Conservation (phyloP, 140 eudicot species). For the Bidens hawaiensis region DNA sequence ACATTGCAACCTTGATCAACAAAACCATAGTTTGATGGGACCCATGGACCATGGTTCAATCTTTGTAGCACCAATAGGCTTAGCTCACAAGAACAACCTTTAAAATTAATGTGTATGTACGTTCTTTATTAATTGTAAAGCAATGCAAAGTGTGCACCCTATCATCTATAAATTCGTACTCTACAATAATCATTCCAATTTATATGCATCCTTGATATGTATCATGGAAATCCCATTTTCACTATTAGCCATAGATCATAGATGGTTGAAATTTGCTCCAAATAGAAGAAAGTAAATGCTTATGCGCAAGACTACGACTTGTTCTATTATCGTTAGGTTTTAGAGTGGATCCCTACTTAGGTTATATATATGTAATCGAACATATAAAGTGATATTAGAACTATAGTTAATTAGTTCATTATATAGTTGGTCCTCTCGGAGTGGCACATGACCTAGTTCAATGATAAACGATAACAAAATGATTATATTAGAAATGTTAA, state of each 20-base stretch:
- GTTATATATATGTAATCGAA: background rate
- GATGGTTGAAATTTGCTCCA: background rate
- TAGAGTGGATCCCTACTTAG: background rate
- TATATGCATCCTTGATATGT: slow-evolving; percentile 9
- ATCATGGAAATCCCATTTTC: slow-evolving; percentile 18
- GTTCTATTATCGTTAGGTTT: background rate
- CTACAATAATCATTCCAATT: slow-evolving; percentile 8
- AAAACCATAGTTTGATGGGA: slow-evolving; percentile 22
- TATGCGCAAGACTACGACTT: background rate
- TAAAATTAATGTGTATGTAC: slow-evolving; percentile 16
- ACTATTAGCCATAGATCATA: background rate
- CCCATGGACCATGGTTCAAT: slow-evolving; percentile 11
- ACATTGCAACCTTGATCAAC: slow-evolving; percentile 61
- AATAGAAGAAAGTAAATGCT: background rate
- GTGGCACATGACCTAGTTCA: background rate
- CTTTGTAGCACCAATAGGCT: slow-evolving; percentile 26
- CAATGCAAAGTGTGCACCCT: slow-evolving; percentile 25
- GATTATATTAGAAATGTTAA: too few species aligned
- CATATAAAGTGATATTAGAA: background rate
- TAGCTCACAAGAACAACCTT: slow-evolving; percentile 29
- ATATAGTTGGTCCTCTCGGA: background rate
- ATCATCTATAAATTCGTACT: slow-evolving; percentile 6
- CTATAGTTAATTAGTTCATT: background rate
- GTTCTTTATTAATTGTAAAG: slow-evolving; percentile 17
- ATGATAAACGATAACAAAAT: background rate